Evolutionary conservation across 2,329 filamentous ascomycete genomes (phyloP).

Genomic region (Curvularia spicifera): DNA sequence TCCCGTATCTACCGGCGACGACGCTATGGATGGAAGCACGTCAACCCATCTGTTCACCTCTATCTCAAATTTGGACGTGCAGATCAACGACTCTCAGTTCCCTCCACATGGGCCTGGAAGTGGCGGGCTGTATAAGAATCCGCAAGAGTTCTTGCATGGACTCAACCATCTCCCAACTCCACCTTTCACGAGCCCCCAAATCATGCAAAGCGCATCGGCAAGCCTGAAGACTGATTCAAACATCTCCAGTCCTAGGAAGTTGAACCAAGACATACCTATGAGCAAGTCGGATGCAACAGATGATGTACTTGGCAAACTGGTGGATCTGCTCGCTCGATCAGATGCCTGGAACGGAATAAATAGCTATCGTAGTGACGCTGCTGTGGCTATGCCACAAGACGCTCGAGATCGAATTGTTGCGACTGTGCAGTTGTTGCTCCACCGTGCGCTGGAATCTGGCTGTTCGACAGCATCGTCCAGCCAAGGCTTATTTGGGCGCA

Average conservation of each 20-base stretch:
- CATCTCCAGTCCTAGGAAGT: neutral
- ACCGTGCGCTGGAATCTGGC: constrained; percentile 8
- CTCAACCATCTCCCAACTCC: constrained; percentile 7
- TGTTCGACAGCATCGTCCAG: constrained; percentile 1
- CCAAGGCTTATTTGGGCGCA: constrained; percentile 13
- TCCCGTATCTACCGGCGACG: neutral
- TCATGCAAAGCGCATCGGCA: neutral
- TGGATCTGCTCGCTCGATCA: constrained; percentile 10
- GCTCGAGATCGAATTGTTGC: constrained; percentile 10
- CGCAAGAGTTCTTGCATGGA: constrained; percentile 2
- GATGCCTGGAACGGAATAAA: constrained; percentile 7
- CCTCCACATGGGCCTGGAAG: neutral
- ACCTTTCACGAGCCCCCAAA: constrained; percentile 8
- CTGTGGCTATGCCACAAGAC: constrained; percentile 6
- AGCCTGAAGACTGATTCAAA: neutral
- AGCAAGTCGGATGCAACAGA: neutral
- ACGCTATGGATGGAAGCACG: neutral
- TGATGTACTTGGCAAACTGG: constrained; percentile 10
- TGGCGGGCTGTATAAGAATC: constrained; percentile 1
- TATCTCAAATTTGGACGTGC: constrained; percentile 2
- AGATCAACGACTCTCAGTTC: constrained; percentile 1
- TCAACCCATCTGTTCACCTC: constrained; percentile 1
- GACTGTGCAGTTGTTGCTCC: constrained; percentile 9
- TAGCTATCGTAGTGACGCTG: neutral
- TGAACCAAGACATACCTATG: neutral